Conservation (phyloP, 2,329 filamentous ascomycete species). For the Rhynchosporium graminicola region DNA sequence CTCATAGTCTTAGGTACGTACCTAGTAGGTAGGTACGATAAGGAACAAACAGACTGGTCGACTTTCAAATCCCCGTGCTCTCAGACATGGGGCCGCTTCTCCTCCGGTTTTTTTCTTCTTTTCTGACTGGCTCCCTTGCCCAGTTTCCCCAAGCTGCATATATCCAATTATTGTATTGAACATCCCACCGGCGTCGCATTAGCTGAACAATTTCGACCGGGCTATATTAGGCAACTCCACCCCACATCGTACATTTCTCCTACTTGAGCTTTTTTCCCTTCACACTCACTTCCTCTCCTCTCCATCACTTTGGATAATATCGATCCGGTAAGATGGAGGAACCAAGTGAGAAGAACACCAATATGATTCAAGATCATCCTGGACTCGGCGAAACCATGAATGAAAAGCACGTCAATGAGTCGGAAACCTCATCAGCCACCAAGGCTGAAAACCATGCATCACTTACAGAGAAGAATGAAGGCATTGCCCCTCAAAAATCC, state of each 20-base stretch:
- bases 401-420: conserved; percentile 13
- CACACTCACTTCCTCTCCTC: not conserved
- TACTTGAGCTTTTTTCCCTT: not conserved
- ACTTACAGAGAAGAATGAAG: conserved; percentile 11
- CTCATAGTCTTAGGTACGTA: too few species aligned
- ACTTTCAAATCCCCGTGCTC: not conserved
- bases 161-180: not conserved
- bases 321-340: not conserved
- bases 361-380: not conserved
- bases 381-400: conserved; percentile 5
- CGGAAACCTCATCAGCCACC: conserved; percentile 26
- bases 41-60: not conserved
- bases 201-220: not conserved
- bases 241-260: not conserved
- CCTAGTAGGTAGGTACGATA: too few species aligned
- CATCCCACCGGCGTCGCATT: not conserved
- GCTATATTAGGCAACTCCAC: not conserved
- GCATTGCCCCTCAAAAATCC: conserved; percentile 10
- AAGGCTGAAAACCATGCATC: conserved; percentile 18
- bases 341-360: not conserved
- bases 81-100: not conserved
- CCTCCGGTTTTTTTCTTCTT: not conserved
- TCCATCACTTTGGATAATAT: not conserved
- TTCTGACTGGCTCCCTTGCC: not conserved
- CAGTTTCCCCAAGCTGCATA: not conserved